These are phyloP conservation scores for Spathaspora sp. DNA, from an alignment of 1,139 yeast genomes.

Conservation along the genomic window DNA sequence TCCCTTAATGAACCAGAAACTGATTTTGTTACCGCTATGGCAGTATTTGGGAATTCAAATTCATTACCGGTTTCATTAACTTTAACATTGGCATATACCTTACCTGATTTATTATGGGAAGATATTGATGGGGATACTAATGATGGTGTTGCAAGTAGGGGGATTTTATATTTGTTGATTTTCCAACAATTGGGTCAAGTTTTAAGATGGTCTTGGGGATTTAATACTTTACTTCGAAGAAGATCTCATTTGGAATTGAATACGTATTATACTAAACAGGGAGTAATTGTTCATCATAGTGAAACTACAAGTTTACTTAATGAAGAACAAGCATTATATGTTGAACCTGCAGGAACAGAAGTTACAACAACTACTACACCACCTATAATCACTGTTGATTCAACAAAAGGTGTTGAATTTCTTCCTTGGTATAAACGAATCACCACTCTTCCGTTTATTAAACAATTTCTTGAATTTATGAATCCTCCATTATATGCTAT, in stretches of 20 bases:
- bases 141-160: constrained; percentile 77
- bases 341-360: constrained; percentile 1
- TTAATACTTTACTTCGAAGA: constrained; percentile 63
- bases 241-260: constrained; percentile 44
- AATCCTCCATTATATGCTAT: constrained; percentile 96
- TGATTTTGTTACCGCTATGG: constrained; percentile 86
- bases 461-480: constrained; percentile 54
- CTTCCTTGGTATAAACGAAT: constrained; percentile 5
- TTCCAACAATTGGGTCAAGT: constrained; percentile 87
- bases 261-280: constrained; percentile 22
- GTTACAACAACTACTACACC: constrained; percentile 11
- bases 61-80: constrained; percentile 79
- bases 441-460: constrained; percentile 15
- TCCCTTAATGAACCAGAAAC: constrained; percentile 61
- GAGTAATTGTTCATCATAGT: constrained; percentile 9
- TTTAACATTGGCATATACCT: constrained; percentile 65
- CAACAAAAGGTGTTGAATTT: neutral
- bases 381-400: neutral
- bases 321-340: constrained; percentile 10
- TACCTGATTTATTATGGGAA: constrained; percentile 76
- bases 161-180: constrained; percentile 70
- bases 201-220: constrained; percentile 92
- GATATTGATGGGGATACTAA: constrained; percentile 62
- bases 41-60: constrained; percentile 82
- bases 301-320: constrained; percentile 13